These are phyloP conservation scores for Pachyrhizus erosus DNA, from an alignment of 306 rosid genomes.

Conservation along the genomic window DNA sequence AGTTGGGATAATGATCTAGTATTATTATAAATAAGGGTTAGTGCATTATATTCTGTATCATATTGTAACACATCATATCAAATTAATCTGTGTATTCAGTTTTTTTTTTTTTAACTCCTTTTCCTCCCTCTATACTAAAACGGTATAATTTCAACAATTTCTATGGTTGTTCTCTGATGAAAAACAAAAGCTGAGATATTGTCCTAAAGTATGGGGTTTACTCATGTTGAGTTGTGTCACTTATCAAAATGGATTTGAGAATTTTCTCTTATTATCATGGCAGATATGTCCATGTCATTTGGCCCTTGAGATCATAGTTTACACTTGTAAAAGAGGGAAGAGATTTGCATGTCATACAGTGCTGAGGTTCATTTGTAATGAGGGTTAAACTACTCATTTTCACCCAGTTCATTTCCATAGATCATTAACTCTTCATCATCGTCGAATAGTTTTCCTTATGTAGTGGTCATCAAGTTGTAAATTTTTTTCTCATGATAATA, in stretches of 20 bases:
- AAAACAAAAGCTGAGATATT: not conserved
- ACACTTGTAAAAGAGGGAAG: not conserved
- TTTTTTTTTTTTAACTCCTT: not conserved
- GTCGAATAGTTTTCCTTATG: not conserved
- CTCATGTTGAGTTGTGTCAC: not conserved
- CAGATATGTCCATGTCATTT: not conserved
- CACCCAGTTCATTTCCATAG: not conserved
- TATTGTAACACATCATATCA: no score
- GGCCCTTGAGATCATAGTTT: slow-evolving; percentile 18
- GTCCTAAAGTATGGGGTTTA: not conserved
- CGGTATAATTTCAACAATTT: not conserved
- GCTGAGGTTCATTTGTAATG: not conserved
- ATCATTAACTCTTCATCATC: not conserved
- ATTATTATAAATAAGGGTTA: no score
- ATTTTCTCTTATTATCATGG: not conserved
- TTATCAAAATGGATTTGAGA: not conserved
- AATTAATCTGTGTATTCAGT: not conserved
- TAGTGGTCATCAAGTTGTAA: not conserved
- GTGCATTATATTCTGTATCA: no score
- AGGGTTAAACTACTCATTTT: not conserved
- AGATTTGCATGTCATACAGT: not conserved
- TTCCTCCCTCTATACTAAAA: not conserved
- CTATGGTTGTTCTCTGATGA: not conserved
- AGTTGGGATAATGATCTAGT: no score
- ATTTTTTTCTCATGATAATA: not conserved